Conservation (phyloP, 2,329 filamentous ascomycete genomes). For the Tetracladium maxilliforme region DNA sequence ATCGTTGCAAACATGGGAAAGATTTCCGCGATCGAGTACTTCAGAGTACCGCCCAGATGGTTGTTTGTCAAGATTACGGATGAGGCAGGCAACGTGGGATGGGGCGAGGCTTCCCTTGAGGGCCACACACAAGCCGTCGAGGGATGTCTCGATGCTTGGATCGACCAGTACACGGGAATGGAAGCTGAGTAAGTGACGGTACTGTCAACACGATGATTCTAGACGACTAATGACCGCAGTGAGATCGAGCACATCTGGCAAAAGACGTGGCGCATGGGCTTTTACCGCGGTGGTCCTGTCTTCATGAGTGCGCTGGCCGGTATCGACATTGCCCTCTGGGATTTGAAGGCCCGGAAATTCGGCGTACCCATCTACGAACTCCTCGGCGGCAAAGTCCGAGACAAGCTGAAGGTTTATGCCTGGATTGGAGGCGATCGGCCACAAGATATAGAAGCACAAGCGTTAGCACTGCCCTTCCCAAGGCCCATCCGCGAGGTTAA, state of each 20-base stretch:
- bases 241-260: conserved; percentile 77
- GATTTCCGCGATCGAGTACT: conserved; percentile 56
- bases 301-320: conserved; percentile 69
- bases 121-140: conserved; percentile 63
- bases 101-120: conserved; percentile 64
- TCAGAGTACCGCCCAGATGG: conserved; percentile 61
- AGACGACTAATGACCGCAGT: too few relatives aligned
- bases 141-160: conserved; percentile 55
- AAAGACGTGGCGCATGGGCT: conserved; percentile 52
- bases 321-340: conserved; percentile 70
- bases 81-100: conserved; percentile 46
- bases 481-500: background rate
- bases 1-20: conserved; percentile 43
- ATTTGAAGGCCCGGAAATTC: conserved; percentile 52
- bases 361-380: conserved; percentile 59
- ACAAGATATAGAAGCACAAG: conserved; percentile 46
- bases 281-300: conserved; percentile 66
- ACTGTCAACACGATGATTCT: background rate
- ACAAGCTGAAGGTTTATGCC: conserved; percentile 57
- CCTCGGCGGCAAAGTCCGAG: conserved; percentile 58
- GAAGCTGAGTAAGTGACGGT: conserved; percentile 47
- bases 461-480: conserved; percentile 22
- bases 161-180: conserved; percentile 43
- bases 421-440: conserved; percentile 70
- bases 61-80: conserved; percentile 66